Evolutionary conservation across 495 filamentous ascomycete species (phyloP).

Genomic region (Penicillium silybi): DNA sequence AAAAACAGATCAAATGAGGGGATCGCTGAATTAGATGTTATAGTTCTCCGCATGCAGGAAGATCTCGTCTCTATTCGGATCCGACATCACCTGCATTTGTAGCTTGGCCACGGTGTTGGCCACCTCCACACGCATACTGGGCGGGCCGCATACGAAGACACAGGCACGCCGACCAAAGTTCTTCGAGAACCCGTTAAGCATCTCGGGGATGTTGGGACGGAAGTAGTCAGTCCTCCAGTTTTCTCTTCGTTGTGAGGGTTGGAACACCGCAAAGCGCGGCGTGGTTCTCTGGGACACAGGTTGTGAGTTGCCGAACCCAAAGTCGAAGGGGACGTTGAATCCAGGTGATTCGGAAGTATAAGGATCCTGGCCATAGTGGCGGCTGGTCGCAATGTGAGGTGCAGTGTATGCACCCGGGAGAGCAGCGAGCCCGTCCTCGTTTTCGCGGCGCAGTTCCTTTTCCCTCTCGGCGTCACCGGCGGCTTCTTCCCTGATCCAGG

Average conservation of each 20-base stretch:
- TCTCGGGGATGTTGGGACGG: constrained; percentile 80
- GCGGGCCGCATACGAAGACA: constrained; percentile 90
- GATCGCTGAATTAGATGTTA: constrained; percentile 53
- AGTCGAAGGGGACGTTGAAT: constrained; percentile 27
- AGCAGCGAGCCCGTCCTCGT: constrained; percentile 78
- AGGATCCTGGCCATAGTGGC: constrained; percentile 14
- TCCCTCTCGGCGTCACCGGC: constrained; percentile 74
- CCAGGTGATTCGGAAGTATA: constrained; percentile 1
- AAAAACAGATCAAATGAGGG: constrained; percentile 2
- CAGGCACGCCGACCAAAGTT: constrained; percentile 80
- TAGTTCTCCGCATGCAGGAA: constrained; percentile 96
- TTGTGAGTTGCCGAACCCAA: constrained; percentile 23
- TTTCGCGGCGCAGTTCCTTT: constrained; percentile 74
- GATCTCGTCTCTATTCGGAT: constrained; percentile 78
- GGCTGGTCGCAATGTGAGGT: constrained; percentile 9
- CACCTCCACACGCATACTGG: constrained; percentile 81
- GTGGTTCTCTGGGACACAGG: constrained; percentile 31
- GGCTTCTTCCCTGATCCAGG: constrained; percentile 75
- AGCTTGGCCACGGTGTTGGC: constrained; percentile 75
- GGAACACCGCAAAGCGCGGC: constrained; percentile 78
- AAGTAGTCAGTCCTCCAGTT: constrained; percentile 91
- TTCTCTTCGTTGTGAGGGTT: constrained; percentile 61
- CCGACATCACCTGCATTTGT: constrained; percentile 76
- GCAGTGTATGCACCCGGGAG: constrained; percentile 55
- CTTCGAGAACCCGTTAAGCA: constrained; percentile 74